A percentile compares a stretch with the other conserved stretches of the same genome.
These are phyloP conservation scores for Aspergillus ochraceus DNA, from an alignment of 2,329 filamentous ascomycete genomes.

Conservation along the genomic window DNA sequence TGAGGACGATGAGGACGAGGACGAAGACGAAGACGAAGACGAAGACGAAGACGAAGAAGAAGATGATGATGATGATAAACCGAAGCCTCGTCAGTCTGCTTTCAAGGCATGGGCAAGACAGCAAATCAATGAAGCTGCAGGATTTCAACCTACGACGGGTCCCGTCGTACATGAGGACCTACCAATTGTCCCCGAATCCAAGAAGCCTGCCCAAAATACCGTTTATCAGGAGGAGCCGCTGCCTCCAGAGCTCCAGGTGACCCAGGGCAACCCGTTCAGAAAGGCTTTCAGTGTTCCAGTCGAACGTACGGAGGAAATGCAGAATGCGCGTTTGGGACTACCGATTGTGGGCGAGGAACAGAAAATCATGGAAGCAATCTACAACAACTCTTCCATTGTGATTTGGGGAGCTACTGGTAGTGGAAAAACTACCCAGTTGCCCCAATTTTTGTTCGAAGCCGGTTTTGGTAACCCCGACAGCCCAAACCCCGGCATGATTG, in stretches of 20 bases:
- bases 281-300: slow-evolving; percentile 78
- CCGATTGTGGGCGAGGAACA: slow-evolving; percentile 95
- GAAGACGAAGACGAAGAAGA: slow-evolving; percentile 28
- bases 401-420: slow-evolving; percentile 95
- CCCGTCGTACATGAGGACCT: slow-evolving; percentile 33
- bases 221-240: slow-evolving; percentile 41
- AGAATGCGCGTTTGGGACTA: slow-evolving; percentile 73
- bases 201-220: slow-evolving; percentile 37
- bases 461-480: slow-evolving; percentile 80
- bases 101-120: slow-evolving; percentile 94
- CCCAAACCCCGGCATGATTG: slow-evolving; percentile 86
- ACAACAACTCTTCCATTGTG: slow-evolving; percentile 86
- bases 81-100: slow-evolving; percentile 56
- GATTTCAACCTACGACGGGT: slow-evolving; percentile 56
- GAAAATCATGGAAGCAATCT: slow-evolving; percentile 95
- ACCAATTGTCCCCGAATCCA: slow-evolving; percentile 27
- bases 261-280: slow-evolving; percentile 51
- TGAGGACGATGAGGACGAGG: slow-evolving; percentile 22
- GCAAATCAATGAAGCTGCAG: slow-evolving; percentile 80
- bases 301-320: slow-evolving; percentile 68
- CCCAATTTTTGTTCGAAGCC: slow-evolving; percentile 92
- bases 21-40: slow-evolving; percentile 23
- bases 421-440: slow-evolving; percentile 96
- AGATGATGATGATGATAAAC: slow-evolving; percentile 32
- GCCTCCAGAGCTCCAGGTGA: slow-evolving; percentile 39